These are phyloP conservation scores for Angomonas deanei DNA, from an alignment of 208 protist species.

Conservation along the genomic window DNA sequence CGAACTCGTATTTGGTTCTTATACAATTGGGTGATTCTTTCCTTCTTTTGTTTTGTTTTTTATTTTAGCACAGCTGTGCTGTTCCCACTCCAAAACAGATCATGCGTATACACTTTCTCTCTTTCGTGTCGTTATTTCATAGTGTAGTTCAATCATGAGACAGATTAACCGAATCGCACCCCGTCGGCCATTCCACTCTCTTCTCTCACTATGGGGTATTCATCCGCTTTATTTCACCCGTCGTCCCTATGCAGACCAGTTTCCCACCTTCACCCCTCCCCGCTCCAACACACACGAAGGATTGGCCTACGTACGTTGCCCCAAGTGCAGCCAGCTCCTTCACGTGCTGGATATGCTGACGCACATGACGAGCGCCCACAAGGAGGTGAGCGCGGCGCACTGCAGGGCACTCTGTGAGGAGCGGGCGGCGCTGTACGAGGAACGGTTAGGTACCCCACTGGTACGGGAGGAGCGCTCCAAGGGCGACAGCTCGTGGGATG, in stretches of 20 bases:
- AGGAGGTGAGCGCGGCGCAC: conserved; percentile 35
- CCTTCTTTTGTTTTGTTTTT: background rate
- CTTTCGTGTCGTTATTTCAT: too few relatives aligned
- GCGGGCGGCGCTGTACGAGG: conserved; percentile 56
- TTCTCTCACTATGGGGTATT: too few relatives aligned
- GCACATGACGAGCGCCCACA: conserved; percentile 61
- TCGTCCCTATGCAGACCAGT: background rate
- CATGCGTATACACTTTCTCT: too few relatives aligned
- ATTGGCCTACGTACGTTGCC: conserved; percentile 61
- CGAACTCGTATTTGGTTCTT: too few relatives aligned
- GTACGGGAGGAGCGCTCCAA: conserved; percentile 8
- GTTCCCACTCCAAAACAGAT: too few relatives aligned
- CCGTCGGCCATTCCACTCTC: too few relatives aligned
- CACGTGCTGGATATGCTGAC: conserved; percentile 68
- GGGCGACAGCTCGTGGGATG: conserved; percentile 5
- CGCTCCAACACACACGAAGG: conserved; percentile 46
- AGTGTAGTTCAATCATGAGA: too few relatives aligned
- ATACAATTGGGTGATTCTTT: too few relatives aligned
- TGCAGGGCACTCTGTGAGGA: conserved; percentile 49
- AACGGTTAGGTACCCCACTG: conserved; percentile 48
- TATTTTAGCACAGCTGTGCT: too few relatives aligned
- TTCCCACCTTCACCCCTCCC: conserved; percentile 28
- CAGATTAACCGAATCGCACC: too few relatives aligned
- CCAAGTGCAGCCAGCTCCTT: conserved; percentile 33
- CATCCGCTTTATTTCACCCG: background rate